Evolutionary conservation across 1,284 basidiomycete genomes (phyloP).

Genomic region (Ustilago loliicola): DNA sequence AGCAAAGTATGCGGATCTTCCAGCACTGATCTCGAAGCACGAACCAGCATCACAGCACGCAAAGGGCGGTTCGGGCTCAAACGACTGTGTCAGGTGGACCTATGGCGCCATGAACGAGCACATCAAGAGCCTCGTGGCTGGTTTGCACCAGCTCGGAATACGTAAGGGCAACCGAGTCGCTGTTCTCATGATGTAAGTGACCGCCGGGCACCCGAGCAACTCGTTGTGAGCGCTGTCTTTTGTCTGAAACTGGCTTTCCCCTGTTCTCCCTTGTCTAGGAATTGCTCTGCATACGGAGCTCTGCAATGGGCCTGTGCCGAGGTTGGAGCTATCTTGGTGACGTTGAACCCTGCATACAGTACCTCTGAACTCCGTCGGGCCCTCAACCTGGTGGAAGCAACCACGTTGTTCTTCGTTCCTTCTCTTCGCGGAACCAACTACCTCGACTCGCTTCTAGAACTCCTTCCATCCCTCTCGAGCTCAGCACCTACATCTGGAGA

Average conservation of each 20-base stretch:
- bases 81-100: slow-evolving; percentile 79
- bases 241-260: not conserved
- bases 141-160: slow-evolving; percentile 78
- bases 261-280: slow-evolving; percentile 16
- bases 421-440: slow-evolving; percentile 69
- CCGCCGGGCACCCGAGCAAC: not conserved
- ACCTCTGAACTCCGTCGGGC: slow-evolving; percentile 78
- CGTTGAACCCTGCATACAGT: slow-evolving; percentile 84
- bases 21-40: slow-evolving; percentile 78
- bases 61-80: slow-evolving; percentile 52
- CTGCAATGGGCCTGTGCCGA: slow-evolving; percentile 86
- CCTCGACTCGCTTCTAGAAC: slow-evolving; percentile 72
- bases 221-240: not conserved
- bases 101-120: slow-evolving; percentile 80
- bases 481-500: slow-evolving; percentile 70
- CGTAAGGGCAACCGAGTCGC: slow-evolving; percentile 82
- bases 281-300: slow-evolving; percentile 79
- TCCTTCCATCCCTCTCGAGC: slow-evolving; percentile 77
- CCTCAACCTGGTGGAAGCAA: slow-evolving; percentile 78
- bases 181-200: slow-evolving; percentile 77
- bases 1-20: slow-evolving; percentile 73
- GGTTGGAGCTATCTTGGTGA: slow-evolving; percentile 83
- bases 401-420: slow-evolving; percentile 81
- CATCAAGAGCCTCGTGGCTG: slow-evolving; percentile 79
- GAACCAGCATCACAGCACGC: slow-evolving; percentile 77